Evolutionary conservation across 1,284 basidiomycete species (phyloP).

Genomic region (Trichosporon inkin): DNA sequence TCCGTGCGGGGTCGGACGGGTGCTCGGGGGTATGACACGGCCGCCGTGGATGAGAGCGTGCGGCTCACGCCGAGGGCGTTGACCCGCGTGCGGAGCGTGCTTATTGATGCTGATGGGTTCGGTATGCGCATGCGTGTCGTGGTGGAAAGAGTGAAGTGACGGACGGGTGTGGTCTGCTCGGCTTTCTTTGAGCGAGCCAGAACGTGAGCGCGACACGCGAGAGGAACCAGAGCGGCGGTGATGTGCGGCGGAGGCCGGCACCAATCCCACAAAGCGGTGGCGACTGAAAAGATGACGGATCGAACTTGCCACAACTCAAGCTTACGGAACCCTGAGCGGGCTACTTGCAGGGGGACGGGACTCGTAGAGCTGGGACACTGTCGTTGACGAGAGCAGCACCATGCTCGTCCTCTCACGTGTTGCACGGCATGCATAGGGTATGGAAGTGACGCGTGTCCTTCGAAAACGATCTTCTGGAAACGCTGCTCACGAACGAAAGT

Average conservation of each 20-base stretch:
- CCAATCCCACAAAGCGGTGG: background rate
- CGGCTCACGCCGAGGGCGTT: background rate
- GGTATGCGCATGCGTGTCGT: constrained; percentile 15
- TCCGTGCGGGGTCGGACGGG: background rate
- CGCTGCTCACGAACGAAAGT: no score
- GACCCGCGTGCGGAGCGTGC: constrained; percentile 11
- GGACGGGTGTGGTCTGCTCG: background rate
- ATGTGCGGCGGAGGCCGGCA: background rate
- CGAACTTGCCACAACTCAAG: background rate
- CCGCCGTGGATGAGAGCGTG: background rate
- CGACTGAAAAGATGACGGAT: background rate
- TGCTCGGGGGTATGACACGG: background rate
- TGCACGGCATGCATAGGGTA: no score
- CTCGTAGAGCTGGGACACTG: no score
- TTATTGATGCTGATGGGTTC: constrained; percentile 10
- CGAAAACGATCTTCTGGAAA: no score
- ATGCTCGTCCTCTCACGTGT: no score
- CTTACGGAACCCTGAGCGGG: no score
- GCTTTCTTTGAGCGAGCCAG: constrained; percentile 6
- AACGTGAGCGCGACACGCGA: constrained; percentile 2
- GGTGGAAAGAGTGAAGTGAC: background rate
- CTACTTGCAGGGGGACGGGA: no score
- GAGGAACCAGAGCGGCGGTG: background rate
- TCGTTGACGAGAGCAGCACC: no score
- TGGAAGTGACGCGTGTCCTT: no score